Evolutionary conservation across 306 rosid species (phyloP), one percentile per base, ranked within the genome.

Genomic region (Casuarina equisetifolia): DNA sequence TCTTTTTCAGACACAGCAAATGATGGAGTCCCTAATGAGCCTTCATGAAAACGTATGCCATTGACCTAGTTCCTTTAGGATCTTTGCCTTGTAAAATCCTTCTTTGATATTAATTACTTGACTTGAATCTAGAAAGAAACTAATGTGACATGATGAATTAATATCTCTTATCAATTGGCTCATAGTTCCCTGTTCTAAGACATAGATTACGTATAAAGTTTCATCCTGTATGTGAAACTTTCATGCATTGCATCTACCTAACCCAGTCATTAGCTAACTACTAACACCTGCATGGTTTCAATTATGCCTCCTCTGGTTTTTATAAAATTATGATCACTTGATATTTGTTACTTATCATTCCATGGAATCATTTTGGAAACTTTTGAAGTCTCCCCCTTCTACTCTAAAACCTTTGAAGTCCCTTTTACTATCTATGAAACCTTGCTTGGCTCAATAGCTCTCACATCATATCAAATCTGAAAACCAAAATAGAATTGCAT

Each of bases 1-100:
- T 57, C 4, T 17, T 52, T 62, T 62, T 62, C 80, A 77, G 80
- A 69, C 69, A 25, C 80, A 77, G 70, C 69, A 69, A 12, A 54
- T 20, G 59, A 54, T 69, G 80, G 75, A 77, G 36, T 77, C 80
- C 25, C 2, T 77, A 69, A 20, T 48, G 32, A 13, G 7, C n/a
- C 75, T 77, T 13, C 55, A 66, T 8, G 69, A 77, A 20, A 46
- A 53, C 75, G 80, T 77, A 77, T 42, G 70, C 46, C 43, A 32
- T 59, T 58, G 53, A 62, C 44, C 35, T 38, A 35, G 43, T 36
- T 62, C 69, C 69, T 62, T 15, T 13, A 19, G 68, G 40, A 35
- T 61, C 32, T 2, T 12, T 61, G 35, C 42, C 12, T 35, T 32
- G 35, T 4, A 55, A 11, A 19, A 36, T 11, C 19, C 35, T 55